Conservation (phyloP, 306 rosid genomes). For the Castanea crenata region DNA sequence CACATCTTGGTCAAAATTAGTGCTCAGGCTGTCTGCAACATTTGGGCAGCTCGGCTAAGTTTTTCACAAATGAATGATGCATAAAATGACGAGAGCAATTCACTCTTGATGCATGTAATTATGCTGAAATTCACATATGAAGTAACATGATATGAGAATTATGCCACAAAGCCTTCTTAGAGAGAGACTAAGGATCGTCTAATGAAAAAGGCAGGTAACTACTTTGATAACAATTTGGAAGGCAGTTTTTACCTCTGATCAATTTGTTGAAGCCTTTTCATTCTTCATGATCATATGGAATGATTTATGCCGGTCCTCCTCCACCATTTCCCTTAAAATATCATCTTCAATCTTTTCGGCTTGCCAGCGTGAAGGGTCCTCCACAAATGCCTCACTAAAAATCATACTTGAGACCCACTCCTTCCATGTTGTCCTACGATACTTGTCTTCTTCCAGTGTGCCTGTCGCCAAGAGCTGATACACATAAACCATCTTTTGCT, state of each 20-base stretch:
- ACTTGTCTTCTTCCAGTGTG: constrained; percentile 82
- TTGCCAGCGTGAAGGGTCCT: constrained; percentile 90
- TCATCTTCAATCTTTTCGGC: constrained; percentile 91
- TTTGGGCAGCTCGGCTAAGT: background rate
- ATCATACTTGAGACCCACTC: constrained; percentile 98
- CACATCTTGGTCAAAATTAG: background rate
- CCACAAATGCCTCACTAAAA: constrained; percentile 88
- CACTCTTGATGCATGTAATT: constrained; percentile 1
- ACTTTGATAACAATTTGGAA: background rate
- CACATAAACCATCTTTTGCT: constrained; percentile 81
- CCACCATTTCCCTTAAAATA: constrained; percentile 79
- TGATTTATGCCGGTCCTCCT: constrained; percentile 66
- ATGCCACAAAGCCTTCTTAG: background rate
- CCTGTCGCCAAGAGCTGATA: constrained; percentile 83
- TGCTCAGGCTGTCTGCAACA: background rate
- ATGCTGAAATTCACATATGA: constrained; percentile 2
- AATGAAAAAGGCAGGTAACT: background rate
- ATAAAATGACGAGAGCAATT: background rate
- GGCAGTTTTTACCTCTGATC: constrained; percentile 41
- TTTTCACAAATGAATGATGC: background rate
- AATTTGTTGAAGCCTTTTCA: constrained; percentile 82
- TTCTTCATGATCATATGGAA: constrained; percentile 94
- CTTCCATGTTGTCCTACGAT: constrained; percentile 81
- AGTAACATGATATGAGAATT: background rate
- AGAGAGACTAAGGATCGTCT: background rate